phyloP scores from a whole-genome alignment of 768 basidiomycete species.

The Porphyrellus cyaneotinctus region DNA sequence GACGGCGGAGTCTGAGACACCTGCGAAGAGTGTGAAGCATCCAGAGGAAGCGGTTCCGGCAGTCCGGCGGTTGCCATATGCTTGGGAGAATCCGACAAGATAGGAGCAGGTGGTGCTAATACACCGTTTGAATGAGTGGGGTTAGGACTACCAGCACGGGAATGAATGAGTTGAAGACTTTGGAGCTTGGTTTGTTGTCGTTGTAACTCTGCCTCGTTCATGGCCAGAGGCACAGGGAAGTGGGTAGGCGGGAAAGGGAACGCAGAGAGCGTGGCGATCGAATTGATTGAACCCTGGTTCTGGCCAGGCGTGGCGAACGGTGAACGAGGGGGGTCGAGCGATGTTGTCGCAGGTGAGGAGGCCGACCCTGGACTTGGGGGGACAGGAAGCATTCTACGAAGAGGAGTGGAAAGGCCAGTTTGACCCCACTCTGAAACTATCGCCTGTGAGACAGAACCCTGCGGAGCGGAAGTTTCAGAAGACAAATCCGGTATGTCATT shows the following conservation, averaged over 20 bases:
- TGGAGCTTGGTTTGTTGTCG: constrained; percentile 26
- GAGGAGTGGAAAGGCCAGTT: constrained; percentile 17
- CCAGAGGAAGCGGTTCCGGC: constrained; percentile 3
- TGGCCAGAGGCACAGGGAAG: constrained; percentile 55
- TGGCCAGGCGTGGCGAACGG: constrained; percentile 17
- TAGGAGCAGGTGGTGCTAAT: constrained; percentile 4
- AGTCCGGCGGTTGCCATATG: constrained; percentile 2
- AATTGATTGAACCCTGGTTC: constrained; percentile 34
- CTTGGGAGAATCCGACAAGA: constrained; percentile 22
- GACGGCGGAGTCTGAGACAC: constrained; percentile 1
- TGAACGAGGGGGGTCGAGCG: constrained; percentile 25
- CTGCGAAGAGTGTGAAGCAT: constrained; percentile 6
- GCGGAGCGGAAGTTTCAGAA: constrained; percentile 1
- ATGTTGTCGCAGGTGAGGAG: not conserved
- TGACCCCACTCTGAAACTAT: constrained; percentile 31
- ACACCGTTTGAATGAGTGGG: not conserved
- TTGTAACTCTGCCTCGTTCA: constrained; percentile 24
- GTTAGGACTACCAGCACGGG: constrained; percentile 19
- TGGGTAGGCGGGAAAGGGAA: constrained; percentile 74
- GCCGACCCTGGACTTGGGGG: constrained; percentile 18
- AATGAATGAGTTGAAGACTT: constrained; percentile 12
- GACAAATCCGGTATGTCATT: constrained; percentile 25
- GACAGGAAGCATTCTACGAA: constrained; percentile 19
- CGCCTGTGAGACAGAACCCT: not conserved
- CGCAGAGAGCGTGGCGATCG: constrained; percentile 65